phyloP scores from a whole-genome alignment of 2,329 filamentous ascomycete species.

The Penicillium expansum region DNA sequence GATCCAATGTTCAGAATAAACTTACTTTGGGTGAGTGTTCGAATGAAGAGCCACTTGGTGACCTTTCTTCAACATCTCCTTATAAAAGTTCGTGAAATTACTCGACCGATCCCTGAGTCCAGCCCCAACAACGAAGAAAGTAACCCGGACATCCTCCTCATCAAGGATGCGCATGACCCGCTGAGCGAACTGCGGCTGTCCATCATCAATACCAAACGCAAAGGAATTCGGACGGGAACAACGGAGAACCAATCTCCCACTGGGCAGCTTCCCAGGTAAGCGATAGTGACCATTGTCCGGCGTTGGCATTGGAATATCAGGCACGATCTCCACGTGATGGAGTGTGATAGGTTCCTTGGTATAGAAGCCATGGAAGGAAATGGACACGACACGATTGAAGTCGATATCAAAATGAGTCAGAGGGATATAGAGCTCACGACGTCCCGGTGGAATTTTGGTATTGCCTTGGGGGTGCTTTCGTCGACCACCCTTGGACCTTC shows the following conservation, averaged over 20 bases:
- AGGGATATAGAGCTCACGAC: constrained; percentile 62
- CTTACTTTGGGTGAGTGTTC: constrained; percentile 63
- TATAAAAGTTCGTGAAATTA: constrained; percentile 63
- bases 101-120: constrained; percentile 58
- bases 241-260: constrained; percentile 59
- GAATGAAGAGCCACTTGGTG: constrained; percentile 69
- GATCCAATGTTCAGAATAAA: neutral
- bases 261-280: constrained; percentile 60
- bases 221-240: constrained; percentile 68
- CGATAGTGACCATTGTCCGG: constrained; percentile 38
- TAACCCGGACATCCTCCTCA: constrained; percentile 62
- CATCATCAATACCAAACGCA: constrained; percentile 71
- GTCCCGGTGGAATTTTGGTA: neutral
- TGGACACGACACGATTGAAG: constrained; percentile 54
- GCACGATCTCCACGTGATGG: constrained; percentile 60
- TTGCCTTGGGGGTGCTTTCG: neutral
- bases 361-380: constrained; percentile 66
- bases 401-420: constrained; percentile 65
- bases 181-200: constrained; percentile 58
- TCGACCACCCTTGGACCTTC: neutral
- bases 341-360: constrained; percentile 51
- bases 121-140: constrained; percentile 68
- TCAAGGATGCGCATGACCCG: constrained; percentile 61
- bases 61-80: constrained; percentile 59
- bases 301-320: constrained; percentile 46